phyloP scores from a whole-genome alignment of 257 asterid species.

The Solanum raphanifolium region DNA sequence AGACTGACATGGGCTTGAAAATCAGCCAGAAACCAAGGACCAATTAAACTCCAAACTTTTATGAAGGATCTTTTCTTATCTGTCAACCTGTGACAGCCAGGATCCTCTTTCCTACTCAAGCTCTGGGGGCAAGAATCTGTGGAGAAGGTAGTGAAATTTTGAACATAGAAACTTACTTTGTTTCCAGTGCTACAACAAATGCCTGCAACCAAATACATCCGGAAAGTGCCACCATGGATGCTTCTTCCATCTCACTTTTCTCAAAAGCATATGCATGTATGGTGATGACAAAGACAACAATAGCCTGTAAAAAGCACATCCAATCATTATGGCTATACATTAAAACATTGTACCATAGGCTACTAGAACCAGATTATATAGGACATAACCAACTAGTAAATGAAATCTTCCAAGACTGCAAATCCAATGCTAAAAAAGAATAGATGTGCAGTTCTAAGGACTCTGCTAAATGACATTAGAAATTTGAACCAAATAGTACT shows the following conservation, averaged over 20 bases:
- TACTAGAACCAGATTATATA: neutral
- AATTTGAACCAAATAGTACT: conserved; percentile 26
- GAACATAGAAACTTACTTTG: conserved; percentile 53
- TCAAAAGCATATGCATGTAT: conserved; percentile 78
- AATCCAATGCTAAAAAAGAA: neutral
- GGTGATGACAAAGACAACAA: conserved; percentile 81
- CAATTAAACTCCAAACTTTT: neutral
- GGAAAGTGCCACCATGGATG: conserved; percentile 93
- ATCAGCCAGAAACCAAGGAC: neutral
- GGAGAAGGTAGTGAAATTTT: neutral
- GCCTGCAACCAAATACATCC: conserved; percentile 99
- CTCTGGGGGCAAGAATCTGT: neutral
- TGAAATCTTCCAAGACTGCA: neutral
- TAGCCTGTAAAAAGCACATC: conserved; percentile 57
- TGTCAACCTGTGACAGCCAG: neutral
- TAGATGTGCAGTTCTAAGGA: neutral
- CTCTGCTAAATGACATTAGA: neutral
- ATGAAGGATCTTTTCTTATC: neutral
- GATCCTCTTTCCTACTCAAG: neutral
- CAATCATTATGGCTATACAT: neutral
- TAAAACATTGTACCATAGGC: neutral
- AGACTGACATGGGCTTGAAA: neutral
- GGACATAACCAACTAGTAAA: neutral
- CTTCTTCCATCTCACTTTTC: conserved; percentile 98
- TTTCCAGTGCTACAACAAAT: conserved; percentile 85